These are phyloP conservation scores for Suillus ampliporus DNA, from an alignment of 768 basidiomycete species.

Conservation along the genomic window DNA sequence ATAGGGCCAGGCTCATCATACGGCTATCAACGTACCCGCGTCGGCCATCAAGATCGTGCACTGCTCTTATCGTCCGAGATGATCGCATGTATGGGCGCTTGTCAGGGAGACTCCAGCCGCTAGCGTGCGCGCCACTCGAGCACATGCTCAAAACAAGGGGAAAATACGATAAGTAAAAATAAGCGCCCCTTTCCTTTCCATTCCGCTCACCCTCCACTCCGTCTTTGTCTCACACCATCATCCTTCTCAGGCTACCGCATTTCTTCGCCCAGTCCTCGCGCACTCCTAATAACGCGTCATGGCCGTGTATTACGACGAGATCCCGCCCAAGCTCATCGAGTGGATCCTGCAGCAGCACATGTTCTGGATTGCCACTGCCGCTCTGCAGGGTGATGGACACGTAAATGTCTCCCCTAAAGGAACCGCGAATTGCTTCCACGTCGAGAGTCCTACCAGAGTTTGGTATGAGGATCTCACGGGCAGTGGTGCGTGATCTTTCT, in stretches of 20 bases:
- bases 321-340: slow-evolving; percentile 54
- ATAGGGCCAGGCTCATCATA: not conserved
- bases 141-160: not conserved
- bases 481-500: slow-evolving; percentile 52
- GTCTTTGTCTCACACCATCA: not conserved
- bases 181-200: not conserved
- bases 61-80: not conserved
- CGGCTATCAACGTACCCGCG: not conserved
- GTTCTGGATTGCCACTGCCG: slow-evolving; percentile 76
- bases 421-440: slow-evolving; percentile 61
- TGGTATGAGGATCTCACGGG: slow-evolving; percentile 83
- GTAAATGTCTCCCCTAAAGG: slow-evolving; percentile 77
- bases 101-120: not conserved
- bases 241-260: not conserved
- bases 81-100: not conserved
- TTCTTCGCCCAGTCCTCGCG: not conserved
- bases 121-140: not conserved
- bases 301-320: slow-evolving; percentile 62
- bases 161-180: not conserved
- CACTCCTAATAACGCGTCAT: slow-evolving; percentile 36
- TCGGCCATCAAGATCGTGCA: not conserved
- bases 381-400: slow-evolving; percentile 59
- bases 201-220: not conserved
- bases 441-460: slow-evolving; percentile 55
- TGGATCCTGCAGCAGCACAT: slow-evolving; percentile 70